A percentile compares a stretch with the other conserved stretches of the same genome.
Conservation (phyloP, 805 yeast species). For the Suhomyces vadensis region DNA sequence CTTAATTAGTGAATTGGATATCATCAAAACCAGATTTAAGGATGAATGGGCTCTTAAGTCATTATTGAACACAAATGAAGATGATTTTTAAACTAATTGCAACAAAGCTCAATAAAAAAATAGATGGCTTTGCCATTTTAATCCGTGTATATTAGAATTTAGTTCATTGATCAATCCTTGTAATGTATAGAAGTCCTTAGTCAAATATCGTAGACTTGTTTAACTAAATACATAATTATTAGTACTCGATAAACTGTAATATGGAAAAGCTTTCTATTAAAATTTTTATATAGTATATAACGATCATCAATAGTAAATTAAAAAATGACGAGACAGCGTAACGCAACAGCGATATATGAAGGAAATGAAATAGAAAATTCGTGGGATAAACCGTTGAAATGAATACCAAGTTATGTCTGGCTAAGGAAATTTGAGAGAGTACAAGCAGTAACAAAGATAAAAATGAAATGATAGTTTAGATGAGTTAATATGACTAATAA, state of each 20-base stretch:
- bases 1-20: slow-evolving; percentile 75
- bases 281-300: not conserved
- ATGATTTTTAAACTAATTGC: slow-evolving; percentile 26
- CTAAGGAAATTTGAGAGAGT: too few relatives aligned
- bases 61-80: slow-evolving; percentile 54
- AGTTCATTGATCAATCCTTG: slow-evolving; percentile 1
- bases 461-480: too few relatives aligned
- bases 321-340: not conserved
- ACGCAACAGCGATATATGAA: slow-evolving; percentile 1
- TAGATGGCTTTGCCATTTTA: not conserved
- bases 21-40: slow-evolving; percentile 73
- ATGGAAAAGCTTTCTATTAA: slow-evolving; percentile 4
- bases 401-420: not conserved
- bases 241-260: too few relatives aligned
- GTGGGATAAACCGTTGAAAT: slow-evolving; percentile 1
- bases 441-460: too few relatives aligned
- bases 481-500: too few relatives aligned
- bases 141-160: not conserved
- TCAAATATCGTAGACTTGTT: too few relatives aligned
- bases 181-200: too few relatives aligned
- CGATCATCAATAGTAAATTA: slow-evolving; percentile 4
- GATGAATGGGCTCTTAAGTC: slow-evolving; percentile 93
- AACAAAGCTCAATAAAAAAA: too few relatives aligned
- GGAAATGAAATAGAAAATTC: slow-evolving; percentile 5
- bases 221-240: too few relatives aligned